These are phyloP conservation scores for Trichophyton simii DNA, from an alignment of 2,329 filamentous ascomycete genomes.

Conservation along the genomic window DNA sequence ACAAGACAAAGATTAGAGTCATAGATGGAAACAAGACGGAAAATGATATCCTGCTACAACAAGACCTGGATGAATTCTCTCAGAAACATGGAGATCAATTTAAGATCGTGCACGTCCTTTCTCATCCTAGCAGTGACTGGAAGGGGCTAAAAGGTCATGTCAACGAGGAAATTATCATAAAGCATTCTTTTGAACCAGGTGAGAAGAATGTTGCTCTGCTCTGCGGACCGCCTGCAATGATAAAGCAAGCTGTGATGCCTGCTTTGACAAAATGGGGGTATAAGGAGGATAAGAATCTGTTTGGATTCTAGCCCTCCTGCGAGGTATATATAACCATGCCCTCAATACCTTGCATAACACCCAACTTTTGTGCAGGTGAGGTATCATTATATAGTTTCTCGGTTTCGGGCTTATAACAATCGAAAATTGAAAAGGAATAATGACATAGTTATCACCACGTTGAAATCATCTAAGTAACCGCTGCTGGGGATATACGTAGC, in stretches of 20 bases:
- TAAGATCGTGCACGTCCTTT: slow-evolving; percentile 38
- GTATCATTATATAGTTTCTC: no score
- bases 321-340: no score
- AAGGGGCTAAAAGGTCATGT: slow-evolving; percentile 36
- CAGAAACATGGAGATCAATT: slow-evolving; percentile 29
- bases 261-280: slow-evolving; percentile 37
- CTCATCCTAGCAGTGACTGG: slow-evolving; percentile 35
- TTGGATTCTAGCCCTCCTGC: slow-evolving; percentile 26
- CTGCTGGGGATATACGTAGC: no score
- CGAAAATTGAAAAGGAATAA: no score
- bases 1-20: slow-evolving; percentile 30
- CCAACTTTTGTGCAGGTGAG: no score
- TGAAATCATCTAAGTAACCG: no score
- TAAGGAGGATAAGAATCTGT: slow-evolving; percentile 34
- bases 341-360: no score
- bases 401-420: no score
- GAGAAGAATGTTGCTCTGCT: slow-evolving; percentile 35
- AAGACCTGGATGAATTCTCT: slow-evolving; percentile 33
- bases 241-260: slow-evolving; percentile 40
- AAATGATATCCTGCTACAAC: slow-evolving; percentile 35
- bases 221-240: slow-evolving; percentile 41
- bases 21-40: slow-evolving; percentile 40
- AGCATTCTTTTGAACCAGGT: slow-evolving; percentile 31
- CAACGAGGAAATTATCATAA: slow-evolving; percentile 30
- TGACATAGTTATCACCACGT: no score